Evolutionary conservation across 2,329 filamentous ascomycete genomes (phyloP).

Genomic region (Phaeoacremonium minimum): DNA sequence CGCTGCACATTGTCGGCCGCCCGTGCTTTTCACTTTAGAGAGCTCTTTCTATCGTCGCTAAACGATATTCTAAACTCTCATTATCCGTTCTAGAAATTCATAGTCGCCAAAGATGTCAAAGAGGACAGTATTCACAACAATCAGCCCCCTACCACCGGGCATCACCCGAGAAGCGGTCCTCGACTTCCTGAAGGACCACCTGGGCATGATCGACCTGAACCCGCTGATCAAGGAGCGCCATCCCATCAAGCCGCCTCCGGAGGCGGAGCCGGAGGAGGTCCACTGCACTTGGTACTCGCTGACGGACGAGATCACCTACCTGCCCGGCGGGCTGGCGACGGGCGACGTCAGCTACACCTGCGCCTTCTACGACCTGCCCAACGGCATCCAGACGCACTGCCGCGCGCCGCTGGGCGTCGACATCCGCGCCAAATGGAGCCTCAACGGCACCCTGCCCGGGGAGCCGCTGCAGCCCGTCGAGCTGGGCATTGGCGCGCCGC

Average conservation of each 20-base stretch:
- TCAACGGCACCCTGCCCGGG: conserved; percentile 67
- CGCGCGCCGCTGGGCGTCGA: conserved; percentile 80
- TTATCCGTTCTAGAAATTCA: too few relatives aligned
- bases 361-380: conserved; percentile 70
- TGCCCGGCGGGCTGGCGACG: conserved; percentile 61
- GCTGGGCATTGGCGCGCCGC: conserved; percentile 60
- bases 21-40: too few relatives aligned
- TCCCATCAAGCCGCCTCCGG: conserved; percentile 61
- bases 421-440: conserved; percentile 72
- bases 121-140: conserved; percentile 68
- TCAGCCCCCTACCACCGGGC: conserved; percentile 69
- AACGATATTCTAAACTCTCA: too few relatives aligned
- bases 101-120: conserved; percentile 69
- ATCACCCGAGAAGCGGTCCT: conserved; percentile 69
- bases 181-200: conserved; percentile 71
- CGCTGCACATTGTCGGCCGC: too few relatives aligned
- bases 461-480: conserved; percentile 64
- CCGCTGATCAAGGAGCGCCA: conserved; percentile 73
- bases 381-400: conserved; percentile 76
- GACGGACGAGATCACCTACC: conserved; percentile 71
- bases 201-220: conserved; percentile 84
- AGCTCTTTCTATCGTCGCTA: too few relatives aligned
- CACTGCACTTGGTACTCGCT: conserved; percentile 73
- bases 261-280: conserved; percentile 67
- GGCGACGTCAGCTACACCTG: conserved; percentile 74